These are phyloP conservation scores for Daldinia loculata DNA, from an alignment of 495 filamentous ascomycete species.

Conservation along the genomic window DNA sequence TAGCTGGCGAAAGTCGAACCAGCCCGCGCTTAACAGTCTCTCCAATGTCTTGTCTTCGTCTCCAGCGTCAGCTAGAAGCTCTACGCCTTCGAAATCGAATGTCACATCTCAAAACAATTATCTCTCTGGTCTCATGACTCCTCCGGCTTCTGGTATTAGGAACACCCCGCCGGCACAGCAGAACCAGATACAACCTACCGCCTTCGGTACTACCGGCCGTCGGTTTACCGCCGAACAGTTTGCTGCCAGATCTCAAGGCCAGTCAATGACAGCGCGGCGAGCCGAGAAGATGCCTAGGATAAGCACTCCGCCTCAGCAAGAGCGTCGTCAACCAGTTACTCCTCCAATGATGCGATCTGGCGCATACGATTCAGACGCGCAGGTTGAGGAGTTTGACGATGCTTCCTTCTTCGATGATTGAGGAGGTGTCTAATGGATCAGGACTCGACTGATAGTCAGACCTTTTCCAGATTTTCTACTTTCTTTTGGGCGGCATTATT, in stretches of 20 bases:
- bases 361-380: slow-evolving; percentile 78
- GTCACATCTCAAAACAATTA: slow-evolving; percentile 52
- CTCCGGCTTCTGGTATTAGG: slow-evolving; percentile 74
- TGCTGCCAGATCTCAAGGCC: slow-evolving; percentile 55
- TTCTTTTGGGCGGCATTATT: slow-evolving; percentile 15
- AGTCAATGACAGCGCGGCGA: slow-evolving; percentile 45
- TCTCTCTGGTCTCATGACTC: slow-evolving; percentile 82
- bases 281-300: slow-evolving; percentile 50
- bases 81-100: slow-evolving; percentile 71
- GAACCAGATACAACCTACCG: slow-evolving; percentile 55
- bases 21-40: slow-evolving; percentile 55
- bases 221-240: slow-evolving; percentile 59
- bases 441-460: background rate
- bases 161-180: slow-evolving; percentile 56
- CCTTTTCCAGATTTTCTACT: slow-evolving; percentile 12
- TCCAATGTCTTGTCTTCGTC: slow-evolving; percentile 51
- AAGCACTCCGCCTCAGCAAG: slow-evolving; percentile 49
- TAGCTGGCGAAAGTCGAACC: slow-evolving; percentile 80
- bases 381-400: slow-evolving; percentile 63
- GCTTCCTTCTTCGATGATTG: slow-evolving; percentile 65
- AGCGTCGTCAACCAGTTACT: slow-evolving; percentile 62
- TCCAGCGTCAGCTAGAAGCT: slow-evolving; percentile 52
- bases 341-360: slow-evolving; percentile 73
- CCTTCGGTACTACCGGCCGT: slow-evolving; percentile 61
- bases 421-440: slow-evolving; percentile 5